Evolutionary conservation across 1,284 basidiomycete species (phyloP), one percentile per base, ranked within the genome.

Genomic region (Cerioporus squamosus): DNA sequence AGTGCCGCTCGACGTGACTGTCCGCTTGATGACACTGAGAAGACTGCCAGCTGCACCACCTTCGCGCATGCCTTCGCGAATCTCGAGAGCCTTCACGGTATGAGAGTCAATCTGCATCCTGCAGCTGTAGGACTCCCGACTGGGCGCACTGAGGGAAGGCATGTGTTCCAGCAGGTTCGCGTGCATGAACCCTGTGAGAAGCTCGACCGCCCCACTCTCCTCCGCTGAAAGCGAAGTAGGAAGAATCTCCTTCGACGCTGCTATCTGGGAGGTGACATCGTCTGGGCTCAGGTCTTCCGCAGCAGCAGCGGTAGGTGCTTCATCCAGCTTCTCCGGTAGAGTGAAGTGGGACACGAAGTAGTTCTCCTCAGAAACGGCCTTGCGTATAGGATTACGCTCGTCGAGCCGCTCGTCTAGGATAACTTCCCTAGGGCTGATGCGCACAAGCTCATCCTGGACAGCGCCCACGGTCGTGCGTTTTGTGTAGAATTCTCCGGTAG

Each of bases 401-500:
- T 71, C 55, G n/a, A 90, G 64, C 6, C 64, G 66, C 6, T 76
- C 66, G 46, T 88, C 74, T 2, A 97, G 80, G 29, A 98, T 87
- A 44, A 97, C 83, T 71, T 97, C 95, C 45, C 85, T 84, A 4
- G 95, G 95, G 15, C 78, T 76, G 51, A 97, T 90, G 17, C 94
- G 85, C 9, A 87, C 86, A n/a, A 97, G 77, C 64, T 97, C 91
- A 70, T 97, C 94, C 59, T 86, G 84, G 20, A 98, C 75, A 45
- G 75, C 77, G 10, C 85, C 82, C 2, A 81, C 58, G 2, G 79
- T 75, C 2, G 84, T 80, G 4, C 74, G 72, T 66, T 91, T 92
- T 1, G 91, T 89, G 73, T 92, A 95, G 73, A 96, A 94, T 68
- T 96, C 93, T 60, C 95, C 95, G 0, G 95, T 97, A 5, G 95